A percentile compares a stretch with the other conserved stretches of the same genome.
Evolutionary conservation across 1,284 basidiomycete species (phyloP).

Genomic region (Leccinum angustisporum): DNA sequence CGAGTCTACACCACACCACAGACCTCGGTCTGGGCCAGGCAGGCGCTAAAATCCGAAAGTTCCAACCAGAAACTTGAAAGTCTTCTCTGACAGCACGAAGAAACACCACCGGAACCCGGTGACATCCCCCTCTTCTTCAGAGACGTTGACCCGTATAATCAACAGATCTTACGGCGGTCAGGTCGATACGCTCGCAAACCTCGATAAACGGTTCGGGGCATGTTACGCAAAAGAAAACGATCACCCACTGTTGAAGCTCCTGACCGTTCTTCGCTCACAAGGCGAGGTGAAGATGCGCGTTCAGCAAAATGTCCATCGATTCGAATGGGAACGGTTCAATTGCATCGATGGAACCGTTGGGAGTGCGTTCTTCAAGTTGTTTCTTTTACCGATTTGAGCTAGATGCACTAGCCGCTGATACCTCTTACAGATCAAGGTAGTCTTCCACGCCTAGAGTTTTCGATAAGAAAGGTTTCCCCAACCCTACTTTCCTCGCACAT

Average conservation of each 20-base stretch:
- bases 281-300: too few species aligned
- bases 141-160: not conserved
- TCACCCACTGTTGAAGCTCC: too few species aligned
- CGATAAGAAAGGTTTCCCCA: not conserved
- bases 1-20: too few species aligned
- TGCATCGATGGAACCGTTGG: too few species aligned
- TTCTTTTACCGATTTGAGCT: not conserved
- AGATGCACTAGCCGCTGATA: slow-evolving; percentile 4
- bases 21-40: too few species aligned
- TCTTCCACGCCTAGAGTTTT: not conserved
- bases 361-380: not conserved
- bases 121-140: not conserved
- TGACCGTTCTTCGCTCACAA: too few species aligned
- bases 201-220: not conserved
- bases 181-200: not conserved
- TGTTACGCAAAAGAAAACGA: not conserved
- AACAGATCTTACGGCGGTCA: not conserved
- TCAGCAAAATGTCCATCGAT: too few species aligned
- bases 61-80: not conserved
- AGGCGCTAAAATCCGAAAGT: not conserved
- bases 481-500: not conserved
- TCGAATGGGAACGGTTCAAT: too few species aligned
- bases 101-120: not conserved
- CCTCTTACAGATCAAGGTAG: slow-evolving; percentile 3
- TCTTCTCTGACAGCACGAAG: not conserved